A percentile compares a stretch with the other conserved stretches of the same genome.
Conservation (phyloP, 805 yeast genomes). For the Myxozyma geophila region DNA sequence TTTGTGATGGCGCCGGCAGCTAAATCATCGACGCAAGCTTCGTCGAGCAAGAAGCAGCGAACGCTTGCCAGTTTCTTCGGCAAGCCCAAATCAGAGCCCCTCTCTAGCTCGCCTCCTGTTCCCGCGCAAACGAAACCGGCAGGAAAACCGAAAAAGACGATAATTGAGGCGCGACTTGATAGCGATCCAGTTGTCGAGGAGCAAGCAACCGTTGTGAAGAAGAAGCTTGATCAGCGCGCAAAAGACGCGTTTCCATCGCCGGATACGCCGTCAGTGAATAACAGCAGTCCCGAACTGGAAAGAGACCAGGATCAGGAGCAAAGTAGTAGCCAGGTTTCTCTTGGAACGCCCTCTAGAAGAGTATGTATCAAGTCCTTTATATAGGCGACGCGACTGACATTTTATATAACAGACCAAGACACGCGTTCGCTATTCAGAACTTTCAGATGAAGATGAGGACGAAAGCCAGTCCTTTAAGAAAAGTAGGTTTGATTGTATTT, state of each 20-base stretch:
- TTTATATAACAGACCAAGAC: slow-evolving; percentile 18
- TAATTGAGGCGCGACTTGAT: slow-evolving; percentile 20
- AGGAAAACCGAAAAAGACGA: slow-evolving; percentile 3
- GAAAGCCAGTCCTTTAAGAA: slow-evolving; percentile 35
- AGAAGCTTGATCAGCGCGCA: neutral
- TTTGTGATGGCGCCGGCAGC: slow-evolving; percentile 8
- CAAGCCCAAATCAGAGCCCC: slow-evolving; percentile 3
- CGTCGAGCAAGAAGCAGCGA: slow-evolving; percentile 30
- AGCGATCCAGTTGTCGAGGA: slow-evolving; percentile 30
- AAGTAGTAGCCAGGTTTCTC: slow-evolving; percentile 15
- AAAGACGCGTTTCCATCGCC: slow-evolving; percentile 24
- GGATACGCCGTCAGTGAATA: slow-evolving; percentile 15
- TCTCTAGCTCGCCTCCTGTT: neutral
- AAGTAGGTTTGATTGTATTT: neutral
- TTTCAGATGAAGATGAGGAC: slow-evolving; percentile 34
- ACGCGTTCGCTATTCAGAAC: slow-evolving; percentile 30
- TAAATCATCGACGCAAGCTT: slow-evolving; percentile 7
- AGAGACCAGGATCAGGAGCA: slow-evolving; percentile 1
- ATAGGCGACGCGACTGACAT: neutral
- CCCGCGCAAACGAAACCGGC: neutral
- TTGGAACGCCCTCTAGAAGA: slow-evolving; percentile 22
- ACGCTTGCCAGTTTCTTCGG: slow-evolving; percentile 35
- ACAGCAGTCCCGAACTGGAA: slow-evolving; percentile 1
- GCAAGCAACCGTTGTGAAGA: neutral
- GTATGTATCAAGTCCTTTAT: slow-evolving; percentile 6